Evolutionary conservation across 2,329 filamentous ascomycete genomes (phyloP), one percentile per base, ranked within the genome.

Genomic region (Pyricularia grisea): DNA sequence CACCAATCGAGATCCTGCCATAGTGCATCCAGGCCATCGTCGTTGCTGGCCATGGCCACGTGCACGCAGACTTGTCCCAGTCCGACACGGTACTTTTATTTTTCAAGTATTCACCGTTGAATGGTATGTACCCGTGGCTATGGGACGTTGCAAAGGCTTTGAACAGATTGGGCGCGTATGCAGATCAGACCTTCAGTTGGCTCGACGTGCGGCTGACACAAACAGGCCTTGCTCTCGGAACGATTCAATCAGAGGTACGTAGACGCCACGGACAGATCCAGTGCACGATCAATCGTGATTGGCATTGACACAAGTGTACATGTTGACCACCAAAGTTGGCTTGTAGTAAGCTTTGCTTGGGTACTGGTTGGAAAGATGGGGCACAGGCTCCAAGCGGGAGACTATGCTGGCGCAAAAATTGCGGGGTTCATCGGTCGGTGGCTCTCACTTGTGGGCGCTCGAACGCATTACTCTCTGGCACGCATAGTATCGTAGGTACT

Each of bases 1-100:
- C 85, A 92, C 90, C 89, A 90, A 81, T 92, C 88, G 75, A 92
- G 84, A 78, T 92, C 85, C 76, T 92, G 88, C 90, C 90, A 93
- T 84, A 88, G 82, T 82, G 84, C 84, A 81, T 88, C 87, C 69
- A 82, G 74, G 68, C 83, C 82, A 74, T 78, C 78, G 77, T 85
- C 81, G 74, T 31, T 63, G 60, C 25, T 63, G 60, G 60, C 60
- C 60, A 63, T 63, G 60, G 60, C 60, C 14, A 63, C 60, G 60
- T 63, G 60, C 23, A 28, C 2, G 60, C 27, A 14, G 20, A n/a
- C 17, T n/a, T n/a, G 42, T 55, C 42, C 42, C 20, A n/a, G 42
- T 55, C 20, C 42, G 17, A 55, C 17, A 9, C 17, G 42, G 42
- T 55, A 55, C 17, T 55, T 55, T 55, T 4, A 20, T 63, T 28